Evolutionary conservation across 2,329 filamentous ascomycete genomes (phyloP).

Genomic region (Colletotrichum spaethianum): DNA sequence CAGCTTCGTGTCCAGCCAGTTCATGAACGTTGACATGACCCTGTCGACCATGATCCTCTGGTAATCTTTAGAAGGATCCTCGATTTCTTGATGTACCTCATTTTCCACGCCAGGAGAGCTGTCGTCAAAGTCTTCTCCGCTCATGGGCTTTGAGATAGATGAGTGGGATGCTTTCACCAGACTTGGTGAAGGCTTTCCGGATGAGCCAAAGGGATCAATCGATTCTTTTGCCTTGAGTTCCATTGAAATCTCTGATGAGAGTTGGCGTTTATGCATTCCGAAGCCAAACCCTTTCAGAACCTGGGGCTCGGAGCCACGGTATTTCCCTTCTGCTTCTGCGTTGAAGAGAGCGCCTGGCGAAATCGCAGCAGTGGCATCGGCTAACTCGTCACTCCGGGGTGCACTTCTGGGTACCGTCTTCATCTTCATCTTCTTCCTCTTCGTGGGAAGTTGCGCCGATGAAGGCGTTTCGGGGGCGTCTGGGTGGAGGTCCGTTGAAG

Average conservation of each 20-base stretch:
- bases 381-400: too few species aligned
- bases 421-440: not conserved
- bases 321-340: not conserved
- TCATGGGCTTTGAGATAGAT: not conserved
- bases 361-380: not conserved
- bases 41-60: conserved; percentile 33
- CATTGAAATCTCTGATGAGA: not conserved
- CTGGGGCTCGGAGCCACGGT: not conserved
- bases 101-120: not conserved
- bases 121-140: not conserved
- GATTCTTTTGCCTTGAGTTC: not conserved
- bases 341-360: not conserved
- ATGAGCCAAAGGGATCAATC: not conserved
- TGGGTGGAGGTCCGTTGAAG: not conserved
- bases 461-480: not conserved
- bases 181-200: not conserved
- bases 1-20: conserved; percentile 32
- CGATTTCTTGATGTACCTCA: not conserved
- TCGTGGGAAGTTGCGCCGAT: not conserved
- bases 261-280: not conserved
- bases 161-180: not conserved
- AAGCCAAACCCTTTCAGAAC: too few species aligned
- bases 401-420: not conserved
- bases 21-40: conserved; percentile 31
- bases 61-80: not conserved